Conservation (phyloP, 192 early-diverging fungal genomes). For the Coemansia sp. region DNA sequence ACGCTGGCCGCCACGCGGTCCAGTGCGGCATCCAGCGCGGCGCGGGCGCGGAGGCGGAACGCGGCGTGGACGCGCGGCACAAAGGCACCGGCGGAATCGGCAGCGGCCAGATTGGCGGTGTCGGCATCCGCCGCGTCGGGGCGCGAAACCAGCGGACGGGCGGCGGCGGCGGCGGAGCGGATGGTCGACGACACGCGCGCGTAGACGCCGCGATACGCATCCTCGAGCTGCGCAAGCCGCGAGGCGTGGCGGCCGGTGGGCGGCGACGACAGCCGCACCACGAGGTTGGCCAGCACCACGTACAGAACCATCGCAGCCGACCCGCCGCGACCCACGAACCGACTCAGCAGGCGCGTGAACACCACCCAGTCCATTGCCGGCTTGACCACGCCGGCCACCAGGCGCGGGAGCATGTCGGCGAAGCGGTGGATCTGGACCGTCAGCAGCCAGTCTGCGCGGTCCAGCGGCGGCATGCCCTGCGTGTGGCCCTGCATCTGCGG, state of each 20-base stretch:
- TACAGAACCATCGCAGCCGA: slow-evolving; percentile 53
- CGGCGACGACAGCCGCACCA: slow-evolving; percentile 48
- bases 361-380: slow-evolving; percentile 54
- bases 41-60: slow-evolving; percentile 35
- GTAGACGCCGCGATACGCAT: slow-evolving; percentile 46
- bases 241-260: slow-evolving; percentile 42
- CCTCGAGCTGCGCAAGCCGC: slow-evolving; percentile 37
- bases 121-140: no score
- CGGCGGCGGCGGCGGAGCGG: slow-evolving; percentile 36
- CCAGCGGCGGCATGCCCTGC: slow-evolving; percentile 30
- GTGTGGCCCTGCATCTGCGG: slow-evolving; percentile 31
- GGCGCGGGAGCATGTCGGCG: slow-evolving; percentile 53
- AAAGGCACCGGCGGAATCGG: slow-evolving; percentile 11
- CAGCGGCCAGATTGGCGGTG: no score
- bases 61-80: slow-evolving; percentile 45
- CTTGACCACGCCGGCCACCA: slow-evolving; percentile 52
- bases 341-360: slow-evolving; percentile 52
- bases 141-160: slow-evolving; percentile 34
- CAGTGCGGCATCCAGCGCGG: slow-evolving; percentile 35
- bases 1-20: slow-evolving; percentile 30
- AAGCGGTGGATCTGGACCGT: slow-evolving; percentile 56
- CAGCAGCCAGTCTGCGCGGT: slow-evolving; percentile 55
- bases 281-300: slow-evolving; percentile 39
- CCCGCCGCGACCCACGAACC: slow-evolving; percentile 42
- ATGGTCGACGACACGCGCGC: slow-evolving; percentile 44